Conservation (phyloP, 75 land plant species). For the Larix kaempferi region DNA sequence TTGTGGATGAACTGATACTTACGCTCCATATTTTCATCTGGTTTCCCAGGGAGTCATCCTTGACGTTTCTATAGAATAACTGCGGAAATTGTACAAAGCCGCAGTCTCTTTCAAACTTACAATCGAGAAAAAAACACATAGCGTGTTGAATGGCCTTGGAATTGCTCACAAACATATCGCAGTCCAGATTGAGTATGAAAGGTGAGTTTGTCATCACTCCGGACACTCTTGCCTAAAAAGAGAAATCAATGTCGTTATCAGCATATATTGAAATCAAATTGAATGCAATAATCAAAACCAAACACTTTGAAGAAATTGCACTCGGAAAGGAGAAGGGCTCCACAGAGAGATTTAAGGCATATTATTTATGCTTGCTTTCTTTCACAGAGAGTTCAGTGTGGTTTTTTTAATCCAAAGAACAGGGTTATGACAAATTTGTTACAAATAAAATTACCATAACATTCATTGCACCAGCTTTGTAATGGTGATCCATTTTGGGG, state of each 20-base stretch:
- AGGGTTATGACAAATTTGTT: no score
- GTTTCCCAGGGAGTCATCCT: conserved; percentile 24
- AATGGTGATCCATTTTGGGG: conserved; percentile 28
- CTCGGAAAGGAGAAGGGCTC: no score
- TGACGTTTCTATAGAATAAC: conserved; percentile 11
- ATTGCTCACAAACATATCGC: conserved; percentile 27
- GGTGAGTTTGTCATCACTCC: conserved; percentile 9
- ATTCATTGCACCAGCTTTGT: conserved; percentile 70
- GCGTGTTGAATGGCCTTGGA: conserved; percentile 18
- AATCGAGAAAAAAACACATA: conserved; percentile 22
- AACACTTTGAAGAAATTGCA: background rate
- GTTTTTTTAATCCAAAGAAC: no score
- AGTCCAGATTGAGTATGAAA: conserved; percentile 11
- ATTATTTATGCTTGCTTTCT: no score
- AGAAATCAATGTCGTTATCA: background rate
- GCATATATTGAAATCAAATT: background rate
- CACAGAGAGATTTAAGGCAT: no score
- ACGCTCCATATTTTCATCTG: background rate
- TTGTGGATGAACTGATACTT: background rate
- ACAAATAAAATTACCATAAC: conserved; percentile 23
- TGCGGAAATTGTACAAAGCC: conserved; percentile 32
- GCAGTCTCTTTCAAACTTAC: conserved; percentile 5
- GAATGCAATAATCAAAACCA: background rate
- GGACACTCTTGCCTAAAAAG: background rate
- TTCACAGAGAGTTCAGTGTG: no score